Evolutionary conservation across 768 basidiomycete genomes (phyloP).

Genomic region (Termitomyces eurrhizus): DNA sequence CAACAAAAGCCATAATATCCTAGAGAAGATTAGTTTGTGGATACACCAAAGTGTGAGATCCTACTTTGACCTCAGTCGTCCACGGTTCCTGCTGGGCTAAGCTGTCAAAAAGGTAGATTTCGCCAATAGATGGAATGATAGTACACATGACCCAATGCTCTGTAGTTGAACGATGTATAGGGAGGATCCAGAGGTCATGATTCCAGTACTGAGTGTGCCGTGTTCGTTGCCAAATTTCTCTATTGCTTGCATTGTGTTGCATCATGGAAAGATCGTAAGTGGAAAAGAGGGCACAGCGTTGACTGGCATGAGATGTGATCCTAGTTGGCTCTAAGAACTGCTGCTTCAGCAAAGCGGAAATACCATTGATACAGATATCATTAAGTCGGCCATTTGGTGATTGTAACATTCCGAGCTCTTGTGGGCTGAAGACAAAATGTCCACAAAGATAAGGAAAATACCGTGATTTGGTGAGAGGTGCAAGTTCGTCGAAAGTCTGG

Average conservation of each 20-base stretch:
- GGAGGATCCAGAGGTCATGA: slow-evolving; percentile 31
- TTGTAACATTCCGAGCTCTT: neutral
- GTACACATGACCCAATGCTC: slow-evolving; percentile 33
- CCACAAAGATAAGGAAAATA: neutral
- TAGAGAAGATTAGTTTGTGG: no score
- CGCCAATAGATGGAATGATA: slow-evolving; percentile 7
- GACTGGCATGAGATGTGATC: neutral
- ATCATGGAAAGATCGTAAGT: no score
- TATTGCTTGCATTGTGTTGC: no score
- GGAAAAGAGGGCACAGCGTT: neutral
- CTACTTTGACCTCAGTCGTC: slow-evolving; percentile 3
- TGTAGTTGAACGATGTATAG: slow-evolving; percentile 24
- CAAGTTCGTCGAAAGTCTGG: neutral
- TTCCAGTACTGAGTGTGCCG: slow-evolving; percentile 21
- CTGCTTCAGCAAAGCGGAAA: slow-evolving; percentile 17
- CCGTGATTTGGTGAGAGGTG: neutral
- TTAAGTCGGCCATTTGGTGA: slow-evolving; percentile 23
- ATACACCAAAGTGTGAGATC: neutral
- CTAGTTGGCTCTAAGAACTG: neutral
- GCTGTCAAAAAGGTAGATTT: slow-evolving; percentile 30
- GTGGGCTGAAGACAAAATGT: neutral
- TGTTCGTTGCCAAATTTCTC: no score
- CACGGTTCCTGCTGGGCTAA: slow-evolving; percentile 12
- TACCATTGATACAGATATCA: slow-evolving; percentile 12
- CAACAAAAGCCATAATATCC: neutral